A percentile compares a stretch with the other conserved stretches of the same genome.
Conservation (phyloP, 2,329 filamentous ascomycete genomes). For the Aspergillus amoenus region DNA sequence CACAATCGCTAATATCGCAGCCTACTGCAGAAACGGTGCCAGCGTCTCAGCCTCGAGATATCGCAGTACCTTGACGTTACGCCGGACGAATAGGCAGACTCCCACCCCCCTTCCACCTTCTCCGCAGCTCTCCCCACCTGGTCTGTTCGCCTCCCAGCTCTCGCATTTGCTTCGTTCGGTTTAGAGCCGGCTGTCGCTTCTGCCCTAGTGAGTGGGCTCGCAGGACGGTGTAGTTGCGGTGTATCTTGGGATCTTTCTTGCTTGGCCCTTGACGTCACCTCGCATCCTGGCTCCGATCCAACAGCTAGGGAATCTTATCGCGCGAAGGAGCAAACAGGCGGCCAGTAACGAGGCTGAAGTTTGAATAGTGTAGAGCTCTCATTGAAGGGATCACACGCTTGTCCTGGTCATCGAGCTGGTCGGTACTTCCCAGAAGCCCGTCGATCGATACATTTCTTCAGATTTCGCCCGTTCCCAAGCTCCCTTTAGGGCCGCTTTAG, state of each 20-base stretch:
- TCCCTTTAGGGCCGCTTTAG: conserved; percentile 20
- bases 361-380: not conserved
- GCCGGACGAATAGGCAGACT: conserved; percentile 7
- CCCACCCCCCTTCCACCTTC: conserved; percentile 12
- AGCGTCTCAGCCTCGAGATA: conserved; percentile 17
- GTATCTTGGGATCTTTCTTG: not conserved
- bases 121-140: conserved; percentile 17
- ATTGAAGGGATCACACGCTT: conserved; percentile 24
- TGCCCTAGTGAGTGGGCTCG: not conserved
- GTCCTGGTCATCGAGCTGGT: conserved; percentile 19
- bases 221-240: not conserved
- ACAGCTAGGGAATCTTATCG: not conserved
- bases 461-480: conserved; percentile 22
- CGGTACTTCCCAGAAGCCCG: conserved; percentile 7
- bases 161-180: conserved; percentile 15
- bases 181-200: conserved; percentile 9
- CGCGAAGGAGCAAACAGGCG: not conserved
- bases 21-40: conserved; percentile 17
- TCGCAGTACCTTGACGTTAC: conserved; percentile 16
- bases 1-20: conserved; percentile 18
- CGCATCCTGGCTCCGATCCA: conserved; percentile 7
- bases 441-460: conserved; percentile 14
- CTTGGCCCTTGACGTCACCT: conserved; percentile 7
- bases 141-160: conserved; percentile 6
- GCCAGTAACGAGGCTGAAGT: not conserved